Evolutionary conservation across 2,329 filamentous ascomycete species (phyloP).

Genomic region (Microdochium paspali): DNA sequence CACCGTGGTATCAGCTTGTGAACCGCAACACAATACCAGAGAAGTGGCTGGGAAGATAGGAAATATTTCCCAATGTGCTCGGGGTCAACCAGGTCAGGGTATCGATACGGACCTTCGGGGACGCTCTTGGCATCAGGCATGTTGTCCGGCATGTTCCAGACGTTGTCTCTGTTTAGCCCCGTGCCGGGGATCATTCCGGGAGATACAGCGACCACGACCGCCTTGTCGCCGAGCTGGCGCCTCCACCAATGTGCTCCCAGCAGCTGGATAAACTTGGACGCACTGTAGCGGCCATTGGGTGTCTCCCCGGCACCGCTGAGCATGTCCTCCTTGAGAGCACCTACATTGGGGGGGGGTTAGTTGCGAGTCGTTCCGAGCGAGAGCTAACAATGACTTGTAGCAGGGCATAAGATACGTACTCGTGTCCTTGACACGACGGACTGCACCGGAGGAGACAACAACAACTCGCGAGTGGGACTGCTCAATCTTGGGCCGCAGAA

Average conservation of each 20-base stretch:
- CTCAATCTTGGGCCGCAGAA: constrained; percentile 36
- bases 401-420: constrained; percentile 10
- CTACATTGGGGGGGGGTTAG: constrained; percentile 5
- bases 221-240: constrained; percentile 33
- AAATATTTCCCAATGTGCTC: too few species aligned
- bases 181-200: constrained; percentile 42
- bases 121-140: constrained; percentile 38
- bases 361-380: too few species aligned
- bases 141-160: constrained; percentile 15
- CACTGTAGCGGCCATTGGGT: constrained; percentile 22
- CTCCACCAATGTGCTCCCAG: constrained; percentile 47
- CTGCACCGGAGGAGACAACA: constrained; percentile 39
- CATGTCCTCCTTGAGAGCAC: constrained; percentile 14
- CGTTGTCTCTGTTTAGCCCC: constrained; percentile 23
- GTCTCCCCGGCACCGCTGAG: constrained; percentile 24
- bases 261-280: constrained; percentile 40
- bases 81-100: neutral
- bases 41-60: too few species aligned
- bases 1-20: constrained; percentile 1
- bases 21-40: too few species aligned
- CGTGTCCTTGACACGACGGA: constrained; percentile 29
- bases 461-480: constrained; percentile 36
- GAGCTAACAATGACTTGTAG: constrained; percentile 4
- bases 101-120: constrained; percentile 27
- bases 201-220: constrained; percentile 40